Base-by-base conservation (phyloP, 1,284 basidiomycete genomes). In the Rhodotorula sp. region DNA sequence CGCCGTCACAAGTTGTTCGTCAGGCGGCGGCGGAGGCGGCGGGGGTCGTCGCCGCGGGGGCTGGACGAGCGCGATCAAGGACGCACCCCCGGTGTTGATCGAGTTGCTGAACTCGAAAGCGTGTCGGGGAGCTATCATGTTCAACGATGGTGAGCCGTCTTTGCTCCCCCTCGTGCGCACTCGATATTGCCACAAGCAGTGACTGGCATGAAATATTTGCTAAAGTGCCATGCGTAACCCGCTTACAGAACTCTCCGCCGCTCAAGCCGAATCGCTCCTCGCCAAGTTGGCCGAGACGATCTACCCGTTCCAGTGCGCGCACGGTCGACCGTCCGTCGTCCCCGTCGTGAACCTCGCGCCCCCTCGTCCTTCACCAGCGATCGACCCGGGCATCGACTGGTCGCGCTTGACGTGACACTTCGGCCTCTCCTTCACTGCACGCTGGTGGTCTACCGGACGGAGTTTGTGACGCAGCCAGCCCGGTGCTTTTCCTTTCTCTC, bases 51-150 rank as follows among this genome's bases (percentile, higher is more conserved):
- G 39, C 12, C 39, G 39, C 10, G 39, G 39, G 39, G 39, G 80
- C 70, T 94, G 91, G 92, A 83, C 89, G 67, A 86, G 85, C 74
- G 87, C 88, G 47, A 81, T 93, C 63, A 86, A 90, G 46, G 88
- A 87, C 84, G 93, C 91, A 81, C 94, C 94, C 15, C 84, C 84
- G 61, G 87, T 87, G 68, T 85, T 97, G 66, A 80, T 93, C 18
- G 90, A 93, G 59, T 83, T 97, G 71, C 85, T 93, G 71, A 94
- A 96, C 81, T 95, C 92, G 8, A 93, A 92, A 81, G 94, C 94
- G 20, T 97, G 94, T 79, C 85, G 94, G 83, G 92, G 93, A 89
- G 79, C 94, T 0, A 91, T 97, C 81, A 97, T 98, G 95, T 98
- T 98, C 85, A 94, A 93, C 77, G 95, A 97, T 39, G 64, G 65